Evolutionary conservation across 306 rosid species (phyloP).

Genomic region (Sesbania bispinosa): DNA sequence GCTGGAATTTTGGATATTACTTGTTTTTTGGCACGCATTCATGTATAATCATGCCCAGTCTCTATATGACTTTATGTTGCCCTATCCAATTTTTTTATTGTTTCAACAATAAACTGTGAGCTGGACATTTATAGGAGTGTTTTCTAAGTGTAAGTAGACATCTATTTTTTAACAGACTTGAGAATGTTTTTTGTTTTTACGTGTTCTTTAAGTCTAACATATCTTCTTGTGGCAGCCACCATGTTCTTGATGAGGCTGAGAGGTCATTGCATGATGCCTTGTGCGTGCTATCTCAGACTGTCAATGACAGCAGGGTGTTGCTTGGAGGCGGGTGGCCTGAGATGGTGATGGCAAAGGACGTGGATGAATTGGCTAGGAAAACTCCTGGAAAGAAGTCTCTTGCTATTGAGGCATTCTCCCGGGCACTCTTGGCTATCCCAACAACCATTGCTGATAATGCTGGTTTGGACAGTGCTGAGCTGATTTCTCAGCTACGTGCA

Average conservation of each 20-base stretch:
- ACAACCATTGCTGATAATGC: conserved; percentile 96
- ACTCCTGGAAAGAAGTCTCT: conserved; percentile 97
- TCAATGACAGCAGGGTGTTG: conserved; percentile 91
- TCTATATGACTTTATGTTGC: background rate
- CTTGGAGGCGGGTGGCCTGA: conserved; percentile 99
- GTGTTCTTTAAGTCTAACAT: background rate
- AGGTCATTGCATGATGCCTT: conserved; percentile 98
- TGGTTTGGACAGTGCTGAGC: conserved; percentile 96
- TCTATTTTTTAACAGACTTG: background rate
- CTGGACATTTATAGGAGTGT: background rate
- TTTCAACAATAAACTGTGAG: background rate
- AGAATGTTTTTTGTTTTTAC: background rate
- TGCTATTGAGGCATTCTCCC: conserved; percentile 93
- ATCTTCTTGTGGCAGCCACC: conserved; percentile 63
- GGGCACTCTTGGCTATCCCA: conserved; percentile 84
- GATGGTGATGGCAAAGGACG: conserved; percentile 96
- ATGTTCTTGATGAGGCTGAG: conserved; percentile 96
- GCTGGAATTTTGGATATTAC: background rate
- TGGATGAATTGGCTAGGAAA: conserved; percentile 82
- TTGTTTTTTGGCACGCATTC: background rate
- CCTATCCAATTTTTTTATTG: background rate
- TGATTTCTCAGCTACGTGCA: conserved; percentile 92
- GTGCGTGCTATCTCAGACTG: conserved; percentile 96
- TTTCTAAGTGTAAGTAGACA: background rate
- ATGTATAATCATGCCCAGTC: background rate